These are phyloP conservation scores for Fusarium chlamydosporum DNA, from an alignment of 2,329 filamentous ascomycete genomes.

Conservation along the genomic window DNA sequence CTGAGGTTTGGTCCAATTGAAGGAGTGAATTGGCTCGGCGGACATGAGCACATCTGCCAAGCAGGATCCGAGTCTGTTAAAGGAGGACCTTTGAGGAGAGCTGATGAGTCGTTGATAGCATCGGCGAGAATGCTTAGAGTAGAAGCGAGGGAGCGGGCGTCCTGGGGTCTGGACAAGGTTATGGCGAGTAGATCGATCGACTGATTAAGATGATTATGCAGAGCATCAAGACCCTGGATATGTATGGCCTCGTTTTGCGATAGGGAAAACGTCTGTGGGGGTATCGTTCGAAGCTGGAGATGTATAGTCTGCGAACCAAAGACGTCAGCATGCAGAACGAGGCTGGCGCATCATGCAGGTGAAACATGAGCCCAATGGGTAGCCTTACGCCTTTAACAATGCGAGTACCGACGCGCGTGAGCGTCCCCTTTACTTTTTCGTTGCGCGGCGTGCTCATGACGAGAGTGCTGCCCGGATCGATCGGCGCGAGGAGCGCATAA, in stretches of 20 bases:
- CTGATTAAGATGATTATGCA: constrained; percentile 84
- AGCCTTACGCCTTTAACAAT: constrained; percentile 86
- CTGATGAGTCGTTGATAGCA: constrained; percentile 65
- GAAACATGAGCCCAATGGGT: constrained; percentile 39
- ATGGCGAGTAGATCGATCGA: constrained; percentile 87
- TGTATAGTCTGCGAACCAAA: constrained; percentile 73
- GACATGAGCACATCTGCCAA: constrained; percentile 63
- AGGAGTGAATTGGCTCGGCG: constrained; percentile 61
- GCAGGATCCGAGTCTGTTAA: constrained; percentile 57
- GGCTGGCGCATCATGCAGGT: constrained; percentile 4
- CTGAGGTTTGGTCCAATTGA: constrained; percentile 74
- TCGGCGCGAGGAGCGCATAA: constrained; percentile 85
- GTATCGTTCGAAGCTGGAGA: constrained; percentile 80
- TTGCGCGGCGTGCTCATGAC: constrained; percentile 89
- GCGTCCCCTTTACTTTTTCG: constrained; percentile 91
- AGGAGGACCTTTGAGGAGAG: constrained; percentile 69
- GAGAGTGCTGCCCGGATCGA: constrained; percentile 88
- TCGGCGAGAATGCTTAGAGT: constrained; percentile 70
- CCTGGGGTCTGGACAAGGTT: constrained; percentile 74
- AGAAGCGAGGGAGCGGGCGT: constrained; percentile 67
- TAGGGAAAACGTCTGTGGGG: constrained; percentile 64
- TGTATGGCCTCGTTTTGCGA: constrained; percentile 66
- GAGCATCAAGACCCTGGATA: constrained; percentile 77
- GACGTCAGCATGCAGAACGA: constrained; percentile 25
- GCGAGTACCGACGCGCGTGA: constrained; percentile 90